Evolutionary conservation across 2,329 filamentous ascomycete genomes (phyloP), one percentile per base, ranked within the genome.

Genomic region (Pestalotiopsis sp.): DNA sequence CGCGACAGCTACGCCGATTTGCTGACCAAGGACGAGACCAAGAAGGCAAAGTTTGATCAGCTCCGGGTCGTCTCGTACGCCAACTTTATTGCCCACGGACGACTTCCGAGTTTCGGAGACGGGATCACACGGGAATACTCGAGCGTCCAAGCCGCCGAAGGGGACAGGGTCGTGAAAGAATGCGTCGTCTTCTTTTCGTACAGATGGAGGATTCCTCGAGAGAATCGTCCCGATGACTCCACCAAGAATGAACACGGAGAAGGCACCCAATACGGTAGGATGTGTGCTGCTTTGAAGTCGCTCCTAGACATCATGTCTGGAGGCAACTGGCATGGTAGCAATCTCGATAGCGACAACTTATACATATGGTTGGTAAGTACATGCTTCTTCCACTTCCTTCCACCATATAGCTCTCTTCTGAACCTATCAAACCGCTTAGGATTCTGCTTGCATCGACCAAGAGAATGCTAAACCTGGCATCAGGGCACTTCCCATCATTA

Each of bases 371-470:
- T 66, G 41, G 49, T 66, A 40, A 56, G 63, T 57, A 40, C 7
- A 31, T n/a, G 1, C 40, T 38, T 14, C 31, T 61, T 27, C 7
- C 58, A 38, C 27, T 27, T 2, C 23, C 12, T 17, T 61, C 3
- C 25, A 27, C 4, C 27, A 27, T 27, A 27, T 27, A 27, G 31
- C 31, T 36, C 7, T 36, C 31, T 9, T 36, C 6, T 9, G 31
- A 36, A 36, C 31, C 6, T 11, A 2, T 2, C 9, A 40, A n/a
- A 11, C 6, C 7, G 3, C 2, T 31, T 36, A 66, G 63, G 63
- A 58, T 45, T 40, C 2, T 66, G 63, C 63, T 66, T 66, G 63
- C n/a, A 66, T 66, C 31, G 25, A 66, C n/a, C 63, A 66, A 57
- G 40, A 57, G 1, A 36, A 66, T 57, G 36, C 23, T 12, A 25